These are phyloP conservation scores for Hypomontagnella submonticulosa DNA, from an alignment of 495 filamentous ascomycete species.

Conservation along the genomic window DNA sequence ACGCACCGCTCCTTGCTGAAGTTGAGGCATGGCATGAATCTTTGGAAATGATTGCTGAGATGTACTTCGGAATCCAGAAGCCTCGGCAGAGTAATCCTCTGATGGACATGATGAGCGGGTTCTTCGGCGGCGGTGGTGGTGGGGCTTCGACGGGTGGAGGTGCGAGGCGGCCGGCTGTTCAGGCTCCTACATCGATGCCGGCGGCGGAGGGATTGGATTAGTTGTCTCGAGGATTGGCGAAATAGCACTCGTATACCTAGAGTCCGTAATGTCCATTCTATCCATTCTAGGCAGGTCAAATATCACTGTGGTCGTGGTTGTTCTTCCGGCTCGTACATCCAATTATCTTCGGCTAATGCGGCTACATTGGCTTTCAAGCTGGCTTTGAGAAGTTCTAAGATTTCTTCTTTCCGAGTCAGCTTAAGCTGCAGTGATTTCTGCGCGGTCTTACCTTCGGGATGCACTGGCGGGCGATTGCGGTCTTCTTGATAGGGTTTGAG, in stretches of 20 bases:
- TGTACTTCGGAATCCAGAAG: constrained; percentile 96
- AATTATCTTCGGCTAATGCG: constrained; percentile 82
- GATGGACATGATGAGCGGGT: constrained; percentile 96
- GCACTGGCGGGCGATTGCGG: constrained; percentile 70
- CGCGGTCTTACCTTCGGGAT: constrained; percentile 70
- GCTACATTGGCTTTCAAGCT: constrained; percentile 77
- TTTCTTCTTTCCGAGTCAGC: constrained; percentile 60
- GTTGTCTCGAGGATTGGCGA: background rate
- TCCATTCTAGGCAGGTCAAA: constrained; percentile 11
- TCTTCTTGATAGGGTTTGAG: constrained; percentile 68
- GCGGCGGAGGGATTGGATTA: constrained; percentile 65
- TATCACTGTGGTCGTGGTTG: constrained; percentile 51
- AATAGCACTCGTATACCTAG: constrained; percentile 15
- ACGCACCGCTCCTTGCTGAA: constrained; percentile 79
- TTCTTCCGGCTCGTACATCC: constrained; percentile 87
- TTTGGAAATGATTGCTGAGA: constrained; percentile 88
- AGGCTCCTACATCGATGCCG: constrained; percentile 59
- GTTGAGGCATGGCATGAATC: constrained; percentile 81
- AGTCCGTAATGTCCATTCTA: constrained; percentile 18
- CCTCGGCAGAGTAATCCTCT: constrained; percentile 88
- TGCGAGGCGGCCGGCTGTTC: constrained; percentile 55
- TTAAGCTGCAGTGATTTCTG: constrained; percentile 2
- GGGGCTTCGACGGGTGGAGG: constrained; percentile 54
- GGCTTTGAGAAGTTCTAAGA: constrained; percentile 76
- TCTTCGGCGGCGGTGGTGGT: constrained; percentile 77